Percentiles rank a stretch among this genome's conserved stretches.
These are phyloP conservation scores for Lentinula detonsa DNA, from an alignment of 768 basidiomycete genomes.

Conservation along the genomic window DNA sequence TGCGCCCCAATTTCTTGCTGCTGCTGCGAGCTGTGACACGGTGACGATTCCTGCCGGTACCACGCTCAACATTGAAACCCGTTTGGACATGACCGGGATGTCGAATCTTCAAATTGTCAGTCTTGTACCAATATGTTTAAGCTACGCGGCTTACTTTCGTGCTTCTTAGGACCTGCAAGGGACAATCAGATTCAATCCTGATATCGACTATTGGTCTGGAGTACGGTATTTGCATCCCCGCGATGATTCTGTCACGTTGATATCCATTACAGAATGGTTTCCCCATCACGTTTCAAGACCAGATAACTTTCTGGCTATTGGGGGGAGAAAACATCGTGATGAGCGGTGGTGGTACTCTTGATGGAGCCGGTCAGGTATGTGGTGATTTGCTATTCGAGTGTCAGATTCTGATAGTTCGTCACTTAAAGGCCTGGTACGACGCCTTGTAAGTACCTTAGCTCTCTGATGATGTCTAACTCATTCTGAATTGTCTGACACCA, in stretches of 20 bases:
- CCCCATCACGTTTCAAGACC: slow-evolving; percentile 1
- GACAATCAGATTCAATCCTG: slow-evolving; percentile 41
- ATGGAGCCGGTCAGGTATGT: slow-evolving; percentile 56
- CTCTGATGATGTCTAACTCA: slow-evolving; percentile 8
- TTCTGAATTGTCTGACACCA: slow-evolving; percentile 15
- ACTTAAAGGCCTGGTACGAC: slow-evolving; percentile 46
- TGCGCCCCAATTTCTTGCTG: slow-evolving; percentile 38
- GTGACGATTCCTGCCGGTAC: slow-evolving; percentile 37
- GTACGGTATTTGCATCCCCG: slow-evolving; percentile 17
- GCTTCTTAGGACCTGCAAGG: slow-evolving; percentile 38
- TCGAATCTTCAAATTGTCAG: slow-evolving; percentile 43
- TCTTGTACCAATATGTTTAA: neutral
- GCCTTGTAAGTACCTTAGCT: slow-evolving; percentile 28
- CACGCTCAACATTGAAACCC: slow-evolving; percentile 44
- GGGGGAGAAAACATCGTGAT: slow-evolving; percentile 9
- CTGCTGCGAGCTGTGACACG: slow-evolving; percentile 33
- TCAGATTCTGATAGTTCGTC: neutral
- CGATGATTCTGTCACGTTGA: neutral
- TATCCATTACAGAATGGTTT: neutral
- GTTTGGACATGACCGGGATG: slow-evolving; percentile 49
- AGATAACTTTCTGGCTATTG: slow-evolving; percentile 3
- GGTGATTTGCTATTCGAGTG: neutral
- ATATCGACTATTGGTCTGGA: slow-evolving; percentile 49
- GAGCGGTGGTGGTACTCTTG: slow-evolving; percentile 55
- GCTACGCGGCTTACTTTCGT: neutral